Evolutionary conservation across 2,329 filamentous ascomycete genomes (phyloP).

Genomic region (Alternaria sp.): DNA sequence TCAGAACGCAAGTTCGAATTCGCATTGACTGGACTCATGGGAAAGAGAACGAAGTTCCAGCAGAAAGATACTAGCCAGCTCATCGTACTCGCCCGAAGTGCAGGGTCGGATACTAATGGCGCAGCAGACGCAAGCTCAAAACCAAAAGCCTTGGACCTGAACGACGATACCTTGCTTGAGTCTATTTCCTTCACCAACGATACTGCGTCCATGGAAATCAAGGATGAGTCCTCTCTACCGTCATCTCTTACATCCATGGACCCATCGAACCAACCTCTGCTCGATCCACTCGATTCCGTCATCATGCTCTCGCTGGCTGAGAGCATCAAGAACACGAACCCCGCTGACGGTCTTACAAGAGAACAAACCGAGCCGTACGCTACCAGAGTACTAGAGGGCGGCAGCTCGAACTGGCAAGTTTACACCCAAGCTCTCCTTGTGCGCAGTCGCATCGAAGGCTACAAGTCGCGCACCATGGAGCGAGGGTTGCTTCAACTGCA

Average conservation of each 20-base stretch:
- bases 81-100: conserved; percentile 86
- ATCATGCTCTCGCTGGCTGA: conserved; percentile 82
- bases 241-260: conserved; percentile 69
- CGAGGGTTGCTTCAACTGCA: conserved; percentile 91
- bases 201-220: conserved; percentile 52
- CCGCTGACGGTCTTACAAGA: conserved; percentile 83
- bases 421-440: conserved; percentile 94
- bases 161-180: conserved; percentile 93
- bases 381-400: conserved; percentile 83
- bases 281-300: conserved; percentile 85
- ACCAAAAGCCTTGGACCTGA: conserved; percentile 78
- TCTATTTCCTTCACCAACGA: conserved; percentile 78
- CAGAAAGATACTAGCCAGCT: conserved; percentile 84
- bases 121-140: conserved; percentile 42
- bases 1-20: conserved; percentile 76
- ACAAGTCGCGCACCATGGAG: conserved; percentile 86
- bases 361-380: conserved; percentile 95
- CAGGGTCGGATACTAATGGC: conserved; percentile 35
- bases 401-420: conserved; percentile 95
- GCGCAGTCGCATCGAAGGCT: conserved; percentile 87
- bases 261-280: conserved; percentile 81
- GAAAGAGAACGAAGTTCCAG: conserved; percentile 84
- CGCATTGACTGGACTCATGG: conserved; percentile 83
- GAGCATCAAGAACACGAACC: conserved; percentile 88
- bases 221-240: conserved; percentile 64